Evolutionary conservation across 202 grass and related monocot species (phyloP).

Genomic region (Panicum hallii): DNA sequence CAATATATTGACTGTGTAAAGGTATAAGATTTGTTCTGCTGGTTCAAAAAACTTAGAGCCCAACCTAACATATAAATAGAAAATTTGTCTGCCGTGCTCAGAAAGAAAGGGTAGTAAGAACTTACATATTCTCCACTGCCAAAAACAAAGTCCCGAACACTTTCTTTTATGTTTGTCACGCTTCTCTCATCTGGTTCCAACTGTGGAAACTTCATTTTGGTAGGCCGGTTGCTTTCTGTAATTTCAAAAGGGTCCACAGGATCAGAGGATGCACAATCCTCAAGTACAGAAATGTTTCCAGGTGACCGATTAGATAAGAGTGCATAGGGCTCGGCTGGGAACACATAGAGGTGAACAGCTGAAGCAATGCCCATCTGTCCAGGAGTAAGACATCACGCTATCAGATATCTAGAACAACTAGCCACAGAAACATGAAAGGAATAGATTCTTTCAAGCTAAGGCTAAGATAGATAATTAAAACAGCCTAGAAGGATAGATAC

Average conservation of each 20-base stretch:
- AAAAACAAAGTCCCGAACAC: constrained; percentile 77
- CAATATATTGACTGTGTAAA: constrained; percentile 8
- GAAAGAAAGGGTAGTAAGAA: constrained; percentile 23
- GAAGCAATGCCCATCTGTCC: constrained; percentile 95
- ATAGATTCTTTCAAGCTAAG: constrained; percentile 19
- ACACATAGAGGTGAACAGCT: constrained; percentile 93
- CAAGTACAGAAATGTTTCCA: constrained; percentile 83
- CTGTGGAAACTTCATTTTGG: constrained; percentile 87
- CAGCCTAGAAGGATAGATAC: constrained; percentile 53
- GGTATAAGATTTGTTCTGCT: constrained; percentile 40
- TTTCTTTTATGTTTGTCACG: constrained; percentile 80
- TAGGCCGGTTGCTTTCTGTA: constrained; percentile 77
- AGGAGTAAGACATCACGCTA: constrained; percentile 56
- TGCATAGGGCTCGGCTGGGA: constrained; percentile 90
- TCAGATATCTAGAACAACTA: constrained; percentile 45
- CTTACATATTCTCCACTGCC: constrained; percentile 97
- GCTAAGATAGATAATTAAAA: constrained; percentile 3
- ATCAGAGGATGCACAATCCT: constrained; percentile 87
- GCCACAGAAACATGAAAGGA: constrained; percentile 26
- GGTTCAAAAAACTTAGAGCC: neutral
- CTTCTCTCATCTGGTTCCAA: constrained; percentile 71
- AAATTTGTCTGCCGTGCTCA: neutral
- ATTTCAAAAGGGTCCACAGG: constrained; percentile 88
- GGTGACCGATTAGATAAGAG: constrained; percentile 57
- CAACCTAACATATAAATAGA: neutral